Conservation (phyloP, 371 early-diverging fungal genomes). For the Circinella minor region DNA sequence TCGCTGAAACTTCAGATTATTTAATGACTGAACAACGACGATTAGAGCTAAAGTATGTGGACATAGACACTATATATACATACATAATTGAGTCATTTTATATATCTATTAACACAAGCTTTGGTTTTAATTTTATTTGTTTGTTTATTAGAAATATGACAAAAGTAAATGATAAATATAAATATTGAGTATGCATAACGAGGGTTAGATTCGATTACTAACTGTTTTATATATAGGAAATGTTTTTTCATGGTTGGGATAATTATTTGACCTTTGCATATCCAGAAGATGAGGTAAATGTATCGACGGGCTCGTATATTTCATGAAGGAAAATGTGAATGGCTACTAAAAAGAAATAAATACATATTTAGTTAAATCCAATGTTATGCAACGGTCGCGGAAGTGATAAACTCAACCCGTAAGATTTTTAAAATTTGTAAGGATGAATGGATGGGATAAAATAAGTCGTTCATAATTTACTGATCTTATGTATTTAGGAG, state of each 20-base stretch:
- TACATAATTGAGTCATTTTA: neutral
- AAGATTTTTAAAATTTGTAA: conserved; percentile 33
- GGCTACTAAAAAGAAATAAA: too few species aligned
- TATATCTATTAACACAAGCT: conserved; percentile 5
- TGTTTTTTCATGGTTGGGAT: conserved; percentile 88
- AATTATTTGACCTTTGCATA: conserved; percentile 87
- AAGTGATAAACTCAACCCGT: conserved; percentile 73
- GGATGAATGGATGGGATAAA: neutral
- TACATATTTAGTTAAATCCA: conserved; percentile 71
- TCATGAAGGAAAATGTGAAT: too few species aligned
- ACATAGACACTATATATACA: neutral
- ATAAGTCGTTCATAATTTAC: neutral
- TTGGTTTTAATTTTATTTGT: neutral
- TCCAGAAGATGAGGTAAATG: conserved; percentile 85
- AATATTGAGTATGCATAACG: neutral
- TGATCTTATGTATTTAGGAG: conserved; percentile 31
- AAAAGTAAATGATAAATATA: conserved; percentile 3
- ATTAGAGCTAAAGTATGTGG: conserved; percentile 11
- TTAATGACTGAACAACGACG: conserved; percentile 13
- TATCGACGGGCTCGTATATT: too few species aligned
- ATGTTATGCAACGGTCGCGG: conserved; percentile 81
- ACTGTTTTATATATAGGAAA: conserved; percentile 54
- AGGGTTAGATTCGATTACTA: neutral
- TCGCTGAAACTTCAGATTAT: neutral
- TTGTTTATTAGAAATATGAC: conserved; percentile 5